A percentile compares a stretch with the other conserved stretches of the same genome.
These are phyloP conservation scores for Populus hybrid DNA, from an alignment of 441 rosid species.

Conservation along the genomic window DNA sequence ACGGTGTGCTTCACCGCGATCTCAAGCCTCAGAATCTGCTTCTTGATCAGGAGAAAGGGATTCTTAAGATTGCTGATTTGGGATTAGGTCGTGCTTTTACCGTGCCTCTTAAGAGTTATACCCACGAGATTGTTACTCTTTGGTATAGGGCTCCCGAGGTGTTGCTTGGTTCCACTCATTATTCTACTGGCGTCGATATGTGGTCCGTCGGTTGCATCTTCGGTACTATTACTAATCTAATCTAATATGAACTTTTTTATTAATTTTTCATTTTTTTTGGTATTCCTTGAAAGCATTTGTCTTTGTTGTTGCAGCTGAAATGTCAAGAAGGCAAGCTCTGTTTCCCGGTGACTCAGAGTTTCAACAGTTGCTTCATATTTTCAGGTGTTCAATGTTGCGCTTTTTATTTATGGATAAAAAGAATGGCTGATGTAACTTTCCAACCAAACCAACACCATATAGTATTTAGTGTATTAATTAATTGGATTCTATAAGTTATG, in stretches of 20 bases:
- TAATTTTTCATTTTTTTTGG: not conserved
- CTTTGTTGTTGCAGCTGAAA: constrained; percentile 52
- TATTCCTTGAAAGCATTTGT: too few relatives aligned
- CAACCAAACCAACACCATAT: not conserved
- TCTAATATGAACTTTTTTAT: not conserved
- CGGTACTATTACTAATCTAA: constrained; percentile 28
- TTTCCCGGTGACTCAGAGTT: constrained; percentile 96
- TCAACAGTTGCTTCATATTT: constrained; percentile 91
- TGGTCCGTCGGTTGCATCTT: constrained; percentile 99
- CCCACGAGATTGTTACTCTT: constrained; percentile 94
- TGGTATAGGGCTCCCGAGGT: constrained; percentile 98
- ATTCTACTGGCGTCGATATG: constrained; percentile 85
- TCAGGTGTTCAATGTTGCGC: constrained; percentile 49
- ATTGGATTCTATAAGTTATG: not conserved
- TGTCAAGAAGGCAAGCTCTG: constrained; percentile 83
- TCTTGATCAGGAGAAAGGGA: constrained; percentile 78
- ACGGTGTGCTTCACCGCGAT: constrained; percentile 94
- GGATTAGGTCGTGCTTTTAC: constrained; percentile 92
- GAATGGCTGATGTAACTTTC: not conserved
- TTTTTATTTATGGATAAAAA: not conserved
- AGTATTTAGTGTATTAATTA: not conserved
- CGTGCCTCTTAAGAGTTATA: constrained; percentile 87
- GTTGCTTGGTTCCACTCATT: constrained; percentile 81
- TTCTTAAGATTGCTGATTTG: constrained; percentile 89
- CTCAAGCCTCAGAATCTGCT: constrained; percentile 92